Evolutionary conservation across 257 asterid genomes (phyloP).

Genomic region (Solanum gandarillasii): DNA sequence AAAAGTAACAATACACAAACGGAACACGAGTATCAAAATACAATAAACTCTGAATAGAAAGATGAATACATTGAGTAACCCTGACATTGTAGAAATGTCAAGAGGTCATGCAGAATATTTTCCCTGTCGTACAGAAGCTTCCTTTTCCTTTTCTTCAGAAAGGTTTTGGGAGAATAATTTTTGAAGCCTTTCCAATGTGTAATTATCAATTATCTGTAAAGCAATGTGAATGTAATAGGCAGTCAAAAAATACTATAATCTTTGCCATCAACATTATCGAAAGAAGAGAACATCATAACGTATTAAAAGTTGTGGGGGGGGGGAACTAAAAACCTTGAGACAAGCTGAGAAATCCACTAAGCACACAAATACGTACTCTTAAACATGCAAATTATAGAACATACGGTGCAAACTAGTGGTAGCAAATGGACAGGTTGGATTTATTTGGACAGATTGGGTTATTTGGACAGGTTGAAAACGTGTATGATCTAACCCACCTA

Average conservation of each 20-base stretch:
- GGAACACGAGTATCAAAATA: not conserved
- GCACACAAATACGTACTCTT: not conserved
- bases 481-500: not conserved
- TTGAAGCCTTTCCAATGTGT: slow-evolving; percentile 19
- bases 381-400: not conserved
- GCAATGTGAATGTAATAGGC: slow-evolving; percentile 5
- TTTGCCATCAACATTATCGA: not conserved
- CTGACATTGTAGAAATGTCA: slow-evolving; percentile 83
- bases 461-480: not conserved
- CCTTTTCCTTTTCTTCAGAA: slow-evolving; percentile 28
- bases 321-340: not conserved
- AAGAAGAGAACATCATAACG: not conserved
- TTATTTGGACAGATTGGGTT: not conserved
- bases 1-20: not conserved
- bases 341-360: not conserved
- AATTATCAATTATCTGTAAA: slow-evolving; percentile 17
- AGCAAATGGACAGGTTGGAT: not conserved
- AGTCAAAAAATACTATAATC: not conserved
- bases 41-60: slow-evolving; percentile 11
- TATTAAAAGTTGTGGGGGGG: not conserved
- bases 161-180: slow-evolving; percentile 19
- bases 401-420: not conserved
- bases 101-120: slow-evolving; percentile 49
- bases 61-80: slow-evolving; percentile 68
- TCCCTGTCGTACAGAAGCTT: slow-evolving; percentile 37